Evolutionary conservation across 345 rosid species (phyloP), one percentile per base, ranked within the genome.

Genomic region (Ricinus communis): DNA sequence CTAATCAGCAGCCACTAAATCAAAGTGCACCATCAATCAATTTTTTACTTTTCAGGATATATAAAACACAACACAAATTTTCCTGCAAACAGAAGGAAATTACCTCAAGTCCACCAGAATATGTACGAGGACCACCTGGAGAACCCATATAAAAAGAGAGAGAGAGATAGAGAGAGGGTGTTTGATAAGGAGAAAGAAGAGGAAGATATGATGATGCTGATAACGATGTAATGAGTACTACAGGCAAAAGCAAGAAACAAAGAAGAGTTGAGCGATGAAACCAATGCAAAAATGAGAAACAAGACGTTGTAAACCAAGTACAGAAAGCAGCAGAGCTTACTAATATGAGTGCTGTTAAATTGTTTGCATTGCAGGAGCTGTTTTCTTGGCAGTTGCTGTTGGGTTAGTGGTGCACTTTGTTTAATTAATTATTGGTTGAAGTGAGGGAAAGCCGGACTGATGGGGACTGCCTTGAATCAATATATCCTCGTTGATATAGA

Each of bases 71-170:
- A 10, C 28, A 40, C 12, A 53, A 68, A 36, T 8, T n/a, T 38
- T 12, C 50, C 21, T 16, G 13, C 14, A 25, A 55, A 33, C 8
- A 18, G 31, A 56, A 24, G 30, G n/a, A 28, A 64, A 65, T 9
- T 45, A 72, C 82, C 82, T 72, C 65, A 21, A 72, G 36, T 68
- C 60, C 13, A 59, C 50, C 19, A 49, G 69, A 58, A 63, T 22
- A 66, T 16, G 66, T 41, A n/a, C 36, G 14, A 27, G 53, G 57
- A 50, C 74, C 53, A 15, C 45, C 18, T 24, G 71, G 49, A 57
- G 67, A 62, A 71, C 63, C 77, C 82, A 75, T 79, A 61, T 13
- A 46, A 18, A 19, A 40, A 52, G 7, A 56, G 19, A 11, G n/a
- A 1, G 19, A 60, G 1, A 49, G 38, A 66, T 15, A 50, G 27